Evolutionary conservation across 1,284 basidiomycete genomes (phyloP).

Genomic region (Moesziomyces parantarcticus): DNA sequence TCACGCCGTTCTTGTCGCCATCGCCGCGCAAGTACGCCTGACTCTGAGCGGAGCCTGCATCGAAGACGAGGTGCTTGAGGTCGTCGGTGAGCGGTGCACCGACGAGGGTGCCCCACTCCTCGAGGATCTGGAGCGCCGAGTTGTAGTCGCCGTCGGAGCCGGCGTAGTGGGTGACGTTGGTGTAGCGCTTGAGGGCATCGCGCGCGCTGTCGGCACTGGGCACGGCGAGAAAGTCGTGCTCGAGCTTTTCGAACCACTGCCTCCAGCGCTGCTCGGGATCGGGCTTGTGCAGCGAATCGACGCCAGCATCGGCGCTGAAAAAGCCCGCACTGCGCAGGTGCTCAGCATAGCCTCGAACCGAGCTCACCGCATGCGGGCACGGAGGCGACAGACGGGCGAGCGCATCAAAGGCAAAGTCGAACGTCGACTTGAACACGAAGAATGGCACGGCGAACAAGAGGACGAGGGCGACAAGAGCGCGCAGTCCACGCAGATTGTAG

Average conservation of each 20-base stretch:
- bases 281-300: not conserved
- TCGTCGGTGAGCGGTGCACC: constrained; percentile 46
- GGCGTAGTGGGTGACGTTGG: constrained; percentile 55
- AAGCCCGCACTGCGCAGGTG: constrained; percentile 13
- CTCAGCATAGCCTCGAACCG: constrained; percentile 16
- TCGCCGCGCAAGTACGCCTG: constrained; percentile 48
- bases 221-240: constrained; percentile 42
- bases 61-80: constrained; percentile 50
- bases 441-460: not conserved
- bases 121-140: constrained; percentile 47
- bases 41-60: constrained; percentile 57
- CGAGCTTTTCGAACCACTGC: constrained; percentile 37
- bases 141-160: constrained; percentile 53
- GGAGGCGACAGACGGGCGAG: not conserved
- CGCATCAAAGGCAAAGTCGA: not conserved
- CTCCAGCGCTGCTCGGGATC: constrained; percentile 25
- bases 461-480: not conserved
- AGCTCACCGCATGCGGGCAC: constrained; percentile 8
- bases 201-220: constrained; percentile 45
- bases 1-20: constrained; percentile 18
- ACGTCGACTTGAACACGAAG: not conserved
- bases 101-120: constrained; percentile 60
- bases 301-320: not conserved
- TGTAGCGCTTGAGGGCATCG: constrained; percentile 54
- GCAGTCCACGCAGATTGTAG: not conserved